phyloP scores from a whole-genome alignment of 352 stramenopile species.

The Phytophthora sp. region DNA sequence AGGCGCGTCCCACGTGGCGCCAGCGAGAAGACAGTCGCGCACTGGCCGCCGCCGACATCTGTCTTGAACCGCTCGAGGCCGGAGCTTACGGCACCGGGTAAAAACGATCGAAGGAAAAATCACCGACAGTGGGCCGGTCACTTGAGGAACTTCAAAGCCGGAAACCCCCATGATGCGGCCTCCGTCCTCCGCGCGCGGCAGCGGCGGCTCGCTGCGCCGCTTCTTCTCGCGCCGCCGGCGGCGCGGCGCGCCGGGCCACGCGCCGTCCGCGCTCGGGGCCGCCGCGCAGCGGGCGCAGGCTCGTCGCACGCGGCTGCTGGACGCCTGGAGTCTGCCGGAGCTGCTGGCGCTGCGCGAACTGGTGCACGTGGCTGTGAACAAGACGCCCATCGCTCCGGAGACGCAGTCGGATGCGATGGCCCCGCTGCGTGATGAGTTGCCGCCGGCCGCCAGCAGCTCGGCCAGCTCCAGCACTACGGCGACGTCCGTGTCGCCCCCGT shows the following conservation, averaged over 20 bases:
- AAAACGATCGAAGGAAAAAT: conserved; percentile 17
- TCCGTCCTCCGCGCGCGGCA: conserved; percentile 10
- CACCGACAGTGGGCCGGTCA: neutral
- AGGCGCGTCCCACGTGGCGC: neutral
- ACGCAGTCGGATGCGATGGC: conserved; percentile 8
- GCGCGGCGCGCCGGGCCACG: neutral
- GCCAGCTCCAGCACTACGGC: conserved; percentile 28
- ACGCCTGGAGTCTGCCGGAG: conserved; percentile 64
- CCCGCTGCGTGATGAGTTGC: no score
- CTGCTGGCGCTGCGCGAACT: conserved; percentile 63
- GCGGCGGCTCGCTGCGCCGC: conserved; percentile 20
- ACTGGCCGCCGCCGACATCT: conserved; percentile 5
- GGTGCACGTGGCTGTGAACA: conserved; percentile 47
- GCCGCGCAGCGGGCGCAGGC: conserved; percentile 23
- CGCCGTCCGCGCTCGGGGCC: neutral
- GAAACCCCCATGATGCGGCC: conserved; percentile 13
- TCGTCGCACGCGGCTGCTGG: conserved; percentile 40
- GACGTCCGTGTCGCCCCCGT: conserved; percentile 23
- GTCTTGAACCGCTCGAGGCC: conserved; percentile 3
- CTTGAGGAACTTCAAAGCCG: conserved; percentile 20
- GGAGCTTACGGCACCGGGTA: neutral
- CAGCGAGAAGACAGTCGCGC: conserved; percentile 3
- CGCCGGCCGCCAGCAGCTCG: conserved; percentile 25
- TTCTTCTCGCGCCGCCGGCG: conserved; percentile 35
- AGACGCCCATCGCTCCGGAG: conserved; percentile 17